Evolutionary conservation across 1,284 basidiomycete species (phyloP).

Genomic region (Austroboletus niveus): DNA sequence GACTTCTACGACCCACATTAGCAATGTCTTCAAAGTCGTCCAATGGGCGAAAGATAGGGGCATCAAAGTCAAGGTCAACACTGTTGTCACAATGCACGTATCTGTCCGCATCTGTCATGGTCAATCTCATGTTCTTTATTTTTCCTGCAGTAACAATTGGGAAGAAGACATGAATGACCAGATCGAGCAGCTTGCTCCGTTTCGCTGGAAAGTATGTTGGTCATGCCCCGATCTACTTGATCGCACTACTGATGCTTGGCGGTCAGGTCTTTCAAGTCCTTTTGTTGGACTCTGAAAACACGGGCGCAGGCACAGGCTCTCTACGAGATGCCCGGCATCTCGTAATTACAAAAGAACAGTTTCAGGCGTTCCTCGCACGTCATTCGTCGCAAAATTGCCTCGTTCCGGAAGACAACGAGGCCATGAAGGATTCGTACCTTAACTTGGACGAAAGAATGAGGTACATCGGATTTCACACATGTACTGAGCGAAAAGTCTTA

Average conservation of each 20-base stretch:
- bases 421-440: conserved; percentile 39
- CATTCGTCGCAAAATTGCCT: conserved; percentile 30
- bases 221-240: too few relatives aligned
- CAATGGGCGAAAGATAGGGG: conserved; percentile 36
- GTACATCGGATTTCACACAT: conserved; percentile 9
- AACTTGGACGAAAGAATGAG: conserved; percentile 38
- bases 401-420: conserved; percentile 38
- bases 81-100: conserved; percentile 34
- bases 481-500: neutral
- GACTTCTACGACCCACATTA: conserved; percentile 29
- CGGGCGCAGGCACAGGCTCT: conserved; percentile 24
- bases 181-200: conserved; percentile 23
- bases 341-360: conserved; percentile 36
- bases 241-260: neutral
- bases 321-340: conserved; percentile 38
- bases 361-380: conserved; percentile 34
- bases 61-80: conserved; percentile 42
- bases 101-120: neutral
- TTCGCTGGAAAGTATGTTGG: conserved; percentile 25
- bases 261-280: conserved; percentile 32
- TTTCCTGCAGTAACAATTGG: conserved; percentile 34
- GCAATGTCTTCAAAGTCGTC: conserved; percentile 35
- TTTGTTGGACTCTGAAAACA: conserved; percentile 34
- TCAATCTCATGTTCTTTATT: neutral
- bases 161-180: conserved; percentile 32